Evolutionary conservation across 73 alveolate species (phyloP).

Genomic region (Stentor coeruleus): DNA sequence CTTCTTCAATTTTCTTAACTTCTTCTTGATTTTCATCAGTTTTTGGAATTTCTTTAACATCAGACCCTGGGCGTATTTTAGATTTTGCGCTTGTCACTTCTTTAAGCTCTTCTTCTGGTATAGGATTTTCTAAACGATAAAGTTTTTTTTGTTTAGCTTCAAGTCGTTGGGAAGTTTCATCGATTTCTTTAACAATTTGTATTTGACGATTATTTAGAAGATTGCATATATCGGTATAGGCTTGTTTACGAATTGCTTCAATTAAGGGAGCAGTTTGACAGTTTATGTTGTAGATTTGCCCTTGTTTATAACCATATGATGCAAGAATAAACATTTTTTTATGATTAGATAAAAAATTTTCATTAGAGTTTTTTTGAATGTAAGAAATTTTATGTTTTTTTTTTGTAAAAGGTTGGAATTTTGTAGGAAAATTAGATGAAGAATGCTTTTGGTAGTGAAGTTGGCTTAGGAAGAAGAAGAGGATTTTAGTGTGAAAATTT

Average conservation of each 20-base stretch:
- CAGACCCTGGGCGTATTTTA: not conserved
- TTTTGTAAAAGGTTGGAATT: no score
- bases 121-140: not conserved
- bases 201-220: not conserved
- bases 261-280: slow-evolving; percentile 4
- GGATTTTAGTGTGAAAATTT: no score
- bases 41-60: not conserved
- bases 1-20: slow-evolving; percentile 6
- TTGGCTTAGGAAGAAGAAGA: no score
- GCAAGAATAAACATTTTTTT: not conserved
- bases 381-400: no score
- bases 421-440: no score
- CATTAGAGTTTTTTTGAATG: no score
- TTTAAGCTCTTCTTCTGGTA: not conserved
- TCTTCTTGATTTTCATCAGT: not conserved
- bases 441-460: no score
- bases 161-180: not conserved
- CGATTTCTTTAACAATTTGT: not conserved
- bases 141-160: not conserved
- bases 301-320: slow-evolving; percentile 11
- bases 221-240: not conserved
- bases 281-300: not conserved
- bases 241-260: not conserved
- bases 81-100: not conserved
- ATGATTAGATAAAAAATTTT: no score